Evolutionary conservation across 345 rosid genomes (phyloP).

Genomic region (Excoecaria agallocha): DNA sequence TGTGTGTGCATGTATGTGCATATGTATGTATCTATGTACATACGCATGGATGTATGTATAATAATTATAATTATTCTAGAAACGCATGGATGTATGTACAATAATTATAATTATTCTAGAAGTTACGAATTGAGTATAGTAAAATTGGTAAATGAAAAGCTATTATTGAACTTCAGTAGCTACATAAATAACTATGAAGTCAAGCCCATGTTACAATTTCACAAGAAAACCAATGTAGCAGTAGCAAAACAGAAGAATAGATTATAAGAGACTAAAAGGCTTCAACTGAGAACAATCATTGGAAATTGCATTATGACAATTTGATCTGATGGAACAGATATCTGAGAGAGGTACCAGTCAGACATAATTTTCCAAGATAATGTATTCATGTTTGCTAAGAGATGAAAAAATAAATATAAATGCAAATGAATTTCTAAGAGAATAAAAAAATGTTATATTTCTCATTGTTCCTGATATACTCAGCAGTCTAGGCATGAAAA

Average conservation of each 20-base stretch:
- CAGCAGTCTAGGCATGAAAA: not conserved
- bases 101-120: not conserved
- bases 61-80: no score
- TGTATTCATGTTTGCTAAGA: not conserved
- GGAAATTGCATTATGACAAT: not conserved
- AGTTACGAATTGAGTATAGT: not conserved
- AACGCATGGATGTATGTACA: no score
- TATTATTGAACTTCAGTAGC: not conserved
- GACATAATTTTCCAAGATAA: constrained; percentile 6
- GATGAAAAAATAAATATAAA: no score
- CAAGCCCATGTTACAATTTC: not conserved
- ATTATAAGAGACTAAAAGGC: not conserved
- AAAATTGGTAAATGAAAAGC: not conserved
- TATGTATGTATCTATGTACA: not conserved
- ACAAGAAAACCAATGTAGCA: not conserved
- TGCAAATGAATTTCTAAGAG: no score
- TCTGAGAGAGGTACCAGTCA: not conserved
- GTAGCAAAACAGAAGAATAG: not conserved
- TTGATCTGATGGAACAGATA: not conserved
- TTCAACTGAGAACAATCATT: not conserved
- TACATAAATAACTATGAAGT: not conserved
- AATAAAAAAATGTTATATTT: no score
- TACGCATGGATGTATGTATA: no score
- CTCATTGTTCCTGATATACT: no score
- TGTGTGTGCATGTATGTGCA: not conserved